Base-by-base conservation (phyloP, 2,329 filamentous ascomycete genomes). In the Cladophialophora chaetospira region DNA sequence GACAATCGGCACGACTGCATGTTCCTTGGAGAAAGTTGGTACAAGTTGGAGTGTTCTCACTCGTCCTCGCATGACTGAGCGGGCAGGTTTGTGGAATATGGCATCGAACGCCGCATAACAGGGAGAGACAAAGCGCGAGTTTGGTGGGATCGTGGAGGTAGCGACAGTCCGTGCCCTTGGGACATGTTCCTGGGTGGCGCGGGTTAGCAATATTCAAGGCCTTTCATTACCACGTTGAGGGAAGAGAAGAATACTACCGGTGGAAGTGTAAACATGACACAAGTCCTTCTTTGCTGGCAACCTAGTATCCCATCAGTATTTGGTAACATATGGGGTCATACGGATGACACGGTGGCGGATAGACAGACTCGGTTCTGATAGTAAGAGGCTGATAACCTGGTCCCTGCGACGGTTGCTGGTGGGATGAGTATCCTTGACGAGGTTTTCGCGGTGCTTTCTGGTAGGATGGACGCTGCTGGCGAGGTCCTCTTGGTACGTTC, bases 81-180 rank as follows among this genome's bases (percentile, higher is more conserved):
- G 36, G 36, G 36, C 36, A 40, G 13, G 4, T 19, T 8, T 19
- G 2, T 8, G 15, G 9, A 71, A 84, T 83, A 66, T 79, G 77
- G 77, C 94, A 99, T 67, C 82, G 80, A 69, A 89, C 88, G 70
- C 88, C 91, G 68, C 87, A 86, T 52, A 97, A 80, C 70, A 88
- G 91, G 52, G 89, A 86, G 74, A 90, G 94, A 84, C 94, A 99
- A 55, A 94, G 86, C 54, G 93, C 89, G 68, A 96, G 89, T 75
- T 90, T 96, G 70, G 84, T 79, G 38, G 88, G 83, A 69, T 99
- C 89, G 79, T 99, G 94, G 47, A 86, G 77, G 70, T 88, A 94
- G 53, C 83, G 87, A 73, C 94, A 99, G 45, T 76, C 78, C 5
- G 88, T 87, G 57, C 93, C 92, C 72, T 90, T 90, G 54, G 85